phyloP scores from a whole-genome alignment of 2,329 filamentous ascomycete species.

The Aspergillus japonicus region DNA sequence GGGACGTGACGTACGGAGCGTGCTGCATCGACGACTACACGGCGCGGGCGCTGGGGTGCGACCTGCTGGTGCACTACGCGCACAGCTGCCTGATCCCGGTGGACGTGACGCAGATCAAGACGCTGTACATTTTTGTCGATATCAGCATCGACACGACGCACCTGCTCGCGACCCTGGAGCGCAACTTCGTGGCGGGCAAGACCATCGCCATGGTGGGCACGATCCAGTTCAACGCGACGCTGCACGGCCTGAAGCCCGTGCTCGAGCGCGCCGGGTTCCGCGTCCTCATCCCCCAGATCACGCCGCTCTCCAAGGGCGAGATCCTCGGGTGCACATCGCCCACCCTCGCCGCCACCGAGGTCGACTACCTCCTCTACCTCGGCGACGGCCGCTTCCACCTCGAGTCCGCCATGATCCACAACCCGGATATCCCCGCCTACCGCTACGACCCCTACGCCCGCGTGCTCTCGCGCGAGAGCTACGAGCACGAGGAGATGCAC shows the following conservation, averaged over 20 bases:
- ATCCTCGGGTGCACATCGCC: slow-evolving; percentile 97
- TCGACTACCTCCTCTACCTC: slow-evolving; percentile 82
- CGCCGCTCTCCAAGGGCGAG: slow-evolving; percentile 89
- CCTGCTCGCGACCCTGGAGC: slow-evolving; percentile 78
- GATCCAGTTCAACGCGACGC: slow-evolving; percentile 97
- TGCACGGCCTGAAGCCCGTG: slow-evolving; percentile 76
- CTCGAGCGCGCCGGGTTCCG: slow-evolving; percentile 83
- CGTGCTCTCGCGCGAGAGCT: slow-evolving; percentile 84
- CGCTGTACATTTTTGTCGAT: slow-evolving; percentile 96
- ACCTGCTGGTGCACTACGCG: slow-evolving; percentile 92
- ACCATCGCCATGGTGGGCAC: slow-evolving; percentile 92
- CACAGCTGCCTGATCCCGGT: slow-evolving; percentile 96
- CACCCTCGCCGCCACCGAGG: slow-evolving; percentile 56
- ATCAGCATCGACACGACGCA: slow-evolving; percentile 93
- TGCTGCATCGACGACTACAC: slow-evolving; percentile 99
- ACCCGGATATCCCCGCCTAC: slow-evolving; percentile 85
- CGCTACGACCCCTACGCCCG: slow-evolving; percentile 96
- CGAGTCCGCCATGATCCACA: slow-evolving; percentile 98
- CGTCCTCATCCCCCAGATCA: slow-evolving; percentile 86
- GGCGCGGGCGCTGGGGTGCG: slow-evolving; percentile 87
- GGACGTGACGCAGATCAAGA: slow-evolving; percentile 94
- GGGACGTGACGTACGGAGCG: slow-evolving; percentile 96
- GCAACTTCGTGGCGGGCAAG: slow-evolving; percentile 82
- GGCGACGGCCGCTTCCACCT: slow-evolving; percentile 94
- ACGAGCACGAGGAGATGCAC: slow-evolving; percentile 90